Base-by-base conservation (phyloP, 805 yeast genomes). In the Cyberlindnera sargentensis region DNA sequence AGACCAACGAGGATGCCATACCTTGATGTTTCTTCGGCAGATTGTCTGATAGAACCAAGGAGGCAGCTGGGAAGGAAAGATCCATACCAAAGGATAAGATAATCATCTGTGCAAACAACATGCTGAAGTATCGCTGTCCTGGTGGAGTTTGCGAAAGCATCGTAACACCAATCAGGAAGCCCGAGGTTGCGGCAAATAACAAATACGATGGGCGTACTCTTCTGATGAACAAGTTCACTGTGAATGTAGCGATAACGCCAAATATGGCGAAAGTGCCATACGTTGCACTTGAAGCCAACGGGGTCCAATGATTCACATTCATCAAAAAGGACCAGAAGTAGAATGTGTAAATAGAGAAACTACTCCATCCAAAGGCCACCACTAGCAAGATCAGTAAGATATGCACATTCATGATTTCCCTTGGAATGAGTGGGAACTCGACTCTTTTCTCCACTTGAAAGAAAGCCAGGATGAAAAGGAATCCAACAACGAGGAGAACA, bases 31-130 rank as follows among this genome's bases (percentile, higher is more conserved):
- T 67, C 39, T 67, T 60, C 0, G 90, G 89, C 32, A 84, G 64
- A 38, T 65, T 65, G 47, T 78, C 79, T 6, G 82, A 73, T 35
- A 84, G 59, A 10, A 81, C 71, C 39, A 84, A 68, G 0, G 88
- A 76, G 0, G 84, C 80, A 1, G 90, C 81, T 0, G 93, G 91
- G 60, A 83, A 84, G 27, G 85, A 78, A 58, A 80, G 65, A 58
- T 84, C 91, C 89, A 84, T 82, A 3, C 88, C 95, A 69, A 80
- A 81, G 10, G 80, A 73, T 5, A 77, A 62, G 5, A 84, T 62
- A 15, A 79, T 51, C 68, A 75, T 67, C 29, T 75, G 71, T 3
- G 82, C 79, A 53, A 84, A 70, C 3, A 75, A 60, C 55, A 78
- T 70, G 6, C 71, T 66, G 73, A 78, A 84, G 56, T 72, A 85